Evolutionary conservation across 2,329 filamentous ascomycete species (phyloP), one percentile per base, ranked within the genome.

Genomic region (Diaporthe citri): DNA sequence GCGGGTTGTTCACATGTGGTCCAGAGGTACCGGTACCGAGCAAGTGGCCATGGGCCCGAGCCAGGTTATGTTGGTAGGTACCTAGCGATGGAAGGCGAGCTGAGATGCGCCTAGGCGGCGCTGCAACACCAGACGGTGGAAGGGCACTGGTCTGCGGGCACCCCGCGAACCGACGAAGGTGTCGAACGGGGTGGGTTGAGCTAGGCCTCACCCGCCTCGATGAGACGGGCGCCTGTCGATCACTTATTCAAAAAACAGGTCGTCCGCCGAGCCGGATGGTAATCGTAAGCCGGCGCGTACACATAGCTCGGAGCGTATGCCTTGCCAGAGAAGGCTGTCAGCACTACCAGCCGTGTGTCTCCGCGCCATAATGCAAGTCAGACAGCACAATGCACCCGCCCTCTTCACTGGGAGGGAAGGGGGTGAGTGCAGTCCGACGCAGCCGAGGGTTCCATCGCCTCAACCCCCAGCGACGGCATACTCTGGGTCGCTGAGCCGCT

Each of bases 141-240:
- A 39, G 57, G 55, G 22, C 62, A 51, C 64, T 67, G 64, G 64
- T 39, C 48, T 55, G 64, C 64, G 64, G 46, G 41, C 64, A 69
- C 64, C 34, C 48, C 48, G 64, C 48, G 48, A 48, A 41, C 34
- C 48, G 34, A 69, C n/a, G 34, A 41, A 22, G 36, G 31, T n/a
- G 46, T 55, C 48, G 64, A 69, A 69, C 64, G 12, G 64, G 64
- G 64, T 67, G 43, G 62, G 64, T 39, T 52, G 46, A 52, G 25
- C 46, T 22, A 67, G 64, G 46, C 46, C 46, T 51, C 60, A 17
- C 43, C 60, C 28, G 60, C 28, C 4, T 66, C 28, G 20, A n/a
- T n/a, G n/a, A 51, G 64, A 67, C 46, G 46, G 64, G 31, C 46
- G 64, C 22, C 48, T 67, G 64, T 17, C 64, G 64, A 67, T 69